Evolutionary conservation across 192 early-diverging fungal genomes (phyloP).

Genomic region (Borealophlyctis nickersoniae): DNA sequence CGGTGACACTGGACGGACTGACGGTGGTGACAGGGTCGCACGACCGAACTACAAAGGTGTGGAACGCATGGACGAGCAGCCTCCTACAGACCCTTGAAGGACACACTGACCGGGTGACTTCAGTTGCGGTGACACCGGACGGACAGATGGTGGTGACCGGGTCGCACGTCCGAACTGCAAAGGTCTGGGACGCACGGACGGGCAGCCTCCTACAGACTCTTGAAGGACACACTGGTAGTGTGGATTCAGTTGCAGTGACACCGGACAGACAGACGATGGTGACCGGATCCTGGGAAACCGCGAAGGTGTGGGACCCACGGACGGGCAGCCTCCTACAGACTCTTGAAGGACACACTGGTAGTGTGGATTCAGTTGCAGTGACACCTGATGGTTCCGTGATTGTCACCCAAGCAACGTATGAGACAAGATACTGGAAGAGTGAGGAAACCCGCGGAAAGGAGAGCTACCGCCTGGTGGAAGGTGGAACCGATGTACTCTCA

Average conservation of each 20-base stretch:
- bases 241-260: slow-evolving; percentile 67
- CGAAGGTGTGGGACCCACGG: neutral
- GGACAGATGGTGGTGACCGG: slow-evolving; percentile 10
- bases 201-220: slow-evolving; percentile 29
- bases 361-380: neutral
- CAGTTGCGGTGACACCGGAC: slow-evolving; percentile 6
- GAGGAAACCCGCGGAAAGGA: too few species aligned
- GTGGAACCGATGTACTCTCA: too few species aligned
- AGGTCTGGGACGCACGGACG: slow-evolving; percentile 21
- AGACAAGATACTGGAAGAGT: too few species aligned
- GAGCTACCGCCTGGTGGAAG: too few species aligned
- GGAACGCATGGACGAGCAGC: slow-evolving; percentile 3
- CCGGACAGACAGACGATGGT: slow-evolving; percentile 77
- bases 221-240: slow-evolving; percentile 77
- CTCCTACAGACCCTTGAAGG: slow-evolving; percentile 5
- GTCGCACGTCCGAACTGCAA: neutral
- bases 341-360: slow-evolving; percentile 1
- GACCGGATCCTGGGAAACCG: slow-evolving; percentile 66
- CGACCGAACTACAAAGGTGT: slow-evolving; percentile 17
- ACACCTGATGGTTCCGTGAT: neutral
- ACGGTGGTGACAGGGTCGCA: slow-evolving; percentile 12
- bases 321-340: neutral
- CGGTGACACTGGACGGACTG: slow-evolving; percentile 3
- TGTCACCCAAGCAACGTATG: neutral
- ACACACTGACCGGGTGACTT: neutral